Conservation (phyloP, 768 basidiomycete species). For the Auricularia sp. region DNA sequence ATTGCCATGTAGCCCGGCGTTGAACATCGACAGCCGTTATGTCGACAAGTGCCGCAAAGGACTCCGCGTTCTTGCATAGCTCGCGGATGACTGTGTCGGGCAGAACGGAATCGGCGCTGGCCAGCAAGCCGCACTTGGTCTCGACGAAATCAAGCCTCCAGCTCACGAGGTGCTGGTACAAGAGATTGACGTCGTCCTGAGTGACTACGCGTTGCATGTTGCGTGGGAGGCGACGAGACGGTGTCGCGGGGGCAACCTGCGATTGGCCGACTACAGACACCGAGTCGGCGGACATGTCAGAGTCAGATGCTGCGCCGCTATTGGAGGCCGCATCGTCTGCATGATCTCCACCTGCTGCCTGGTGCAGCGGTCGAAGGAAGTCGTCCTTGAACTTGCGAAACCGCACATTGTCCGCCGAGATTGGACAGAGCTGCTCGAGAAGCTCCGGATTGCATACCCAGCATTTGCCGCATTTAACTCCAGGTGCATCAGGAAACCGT, state of each 20-base stretch:
- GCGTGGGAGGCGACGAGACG: not conserved
- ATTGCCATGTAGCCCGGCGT: not conserved
- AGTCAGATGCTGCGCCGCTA: no score
- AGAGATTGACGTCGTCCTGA: not conserved
- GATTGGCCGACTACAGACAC: not conserved
- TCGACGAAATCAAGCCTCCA: not conserved
- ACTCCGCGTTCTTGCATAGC: not conserved
- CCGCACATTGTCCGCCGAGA: not conserved
- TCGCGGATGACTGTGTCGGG: not conserved
- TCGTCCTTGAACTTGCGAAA: not conserved
- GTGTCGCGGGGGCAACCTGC: not conserved
- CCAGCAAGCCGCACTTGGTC: not conserved
- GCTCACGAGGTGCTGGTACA: not conserved
- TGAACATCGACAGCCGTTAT: not conserved
- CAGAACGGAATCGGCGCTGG: not conserved
- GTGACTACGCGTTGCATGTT: not conserved
- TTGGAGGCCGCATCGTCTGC: not conserved
- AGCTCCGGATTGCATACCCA: not conserved
- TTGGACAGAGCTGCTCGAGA: not conserved
- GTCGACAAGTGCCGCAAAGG: not conserved
- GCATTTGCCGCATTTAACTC: not conserved
- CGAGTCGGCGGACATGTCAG: no score
- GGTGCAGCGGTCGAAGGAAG: not conserved
- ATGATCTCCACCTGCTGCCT: not conserved
- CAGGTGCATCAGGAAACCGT: no score